Percentiles rank a stretch among this genome's conserved stretches.
phyloP scores from a whole-genome alignment of 305 asterid genomes.

The Ajuga reptans region DNA sequence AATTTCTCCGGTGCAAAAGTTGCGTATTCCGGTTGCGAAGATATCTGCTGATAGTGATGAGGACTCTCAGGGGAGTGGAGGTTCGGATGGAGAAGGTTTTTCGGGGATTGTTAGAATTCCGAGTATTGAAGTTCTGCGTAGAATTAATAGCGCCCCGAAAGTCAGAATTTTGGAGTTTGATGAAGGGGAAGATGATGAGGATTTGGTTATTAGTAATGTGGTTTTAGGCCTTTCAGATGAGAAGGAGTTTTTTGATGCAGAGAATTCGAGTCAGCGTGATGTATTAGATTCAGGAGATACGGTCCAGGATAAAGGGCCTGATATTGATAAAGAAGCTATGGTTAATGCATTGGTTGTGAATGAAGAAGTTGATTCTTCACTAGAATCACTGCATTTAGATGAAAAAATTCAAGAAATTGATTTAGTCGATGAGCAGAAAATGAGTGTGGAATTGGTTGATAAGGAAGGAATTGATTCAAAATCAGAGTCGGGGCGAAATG shows the following conservation, averaged over 20 bases:
- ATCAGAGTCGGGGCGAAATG: conserved; percentile 17
- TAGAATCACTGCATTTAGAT: conserved; percentile 7
- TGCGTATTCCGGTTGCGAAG: conserved; percentile 49
- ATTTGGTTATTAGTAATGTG: conserved; percentile 20
- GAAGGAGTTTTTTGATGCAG: conserved; percentile 21
- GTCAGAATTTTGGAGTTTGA: conserved; percentile 35
- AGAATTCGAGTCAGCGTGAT: conserved; percentile 16
- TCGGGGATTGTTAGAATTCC: conserved; percentile 37
- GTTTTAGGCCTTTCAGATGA: conserved; percentile 24
- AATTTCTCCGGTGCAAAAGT: conserved; percentile 18
- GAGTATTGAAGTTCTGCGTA: conserved; percentile 31
- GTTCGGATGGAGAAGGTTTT: conserved; percentile 38
- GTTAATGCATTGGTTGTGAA: conserved; percentile 12
- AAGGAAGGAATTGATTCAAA: conserved; percentile 14
- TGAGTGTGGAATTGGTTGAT: conserved; percentile 24
- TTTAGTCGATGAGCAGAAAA: conserved; percentile 9
- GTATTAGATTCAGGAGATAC: conserved; percentile 20
- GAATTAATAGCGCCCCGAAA: conserved; percentile 40
- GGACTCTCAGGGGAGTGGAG: conserved; percentile 44
- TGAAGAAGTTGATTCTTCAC: conserved; percentile 6
- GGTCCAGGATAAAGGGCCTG: conserved; percentile 25
- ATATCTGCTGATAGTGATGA: conserved; percentile 63
- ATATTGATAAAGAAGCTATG: conserved; percentile 21
- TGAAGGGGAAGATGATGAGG: conserved; percentile 38
- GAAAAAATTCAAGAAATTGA: conserved; percentile 33